Evolutionary conservation across 2,329 filamentous ascomycete species (phyloP).

Genomic region (Monilinia aucupariae): DNA sequence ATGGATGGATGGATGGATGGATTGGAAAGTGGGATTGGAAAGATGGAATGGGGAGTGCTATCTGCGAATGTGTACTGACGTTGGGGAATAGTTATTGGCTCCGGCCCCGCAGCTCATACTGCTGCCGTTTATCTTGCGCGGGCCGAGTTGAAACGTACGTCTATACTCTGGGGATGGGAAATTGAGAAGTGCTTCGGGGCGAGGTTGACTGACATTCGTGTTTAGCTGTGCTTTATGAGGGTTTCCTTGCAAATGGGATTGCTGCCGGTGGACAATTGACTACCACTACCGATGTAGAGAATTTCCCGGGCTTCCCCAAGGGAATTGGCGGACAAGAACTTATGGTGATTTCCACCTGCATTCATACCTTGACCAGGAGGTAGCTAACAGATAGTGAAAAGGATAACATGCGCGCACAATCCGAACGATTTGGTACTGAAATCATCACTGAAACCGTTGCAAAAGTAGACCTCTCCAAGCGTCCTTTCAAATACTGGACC

Average conservation of each 20-base stretch:
- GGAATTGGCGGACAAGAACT: slow-evolving; percentile 81
- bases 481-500: slow-evolving; percentile 90
- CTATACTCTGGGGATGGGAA: background rate
- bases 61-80: slow-evolving; percentile 17
- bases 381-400: slow-evolving; percentile 15
- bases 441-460: slow-evolving; percentile 91
- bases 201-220: background rate
- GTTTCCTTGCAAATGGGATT: slow-evolving; percentile 95
- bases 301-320: slow-evolving; percentile 91
- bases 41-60: background rate
- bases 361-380: background rate
- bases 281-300: slow-evolving; percentile 97
- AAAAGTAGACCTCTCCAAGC: slow-evolving; percentile 74
- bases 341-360: slow-evolving; percentile 49
- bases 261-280: slow-evolving; percentile 95
- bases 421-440: slow-evolving; percentile 83
- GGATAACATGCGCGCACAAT: slow-evolving; percentile 89
- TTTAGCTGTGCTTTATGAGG: slow-evolving; percentile 82
- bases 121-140: slow-evolving; percentile 93
- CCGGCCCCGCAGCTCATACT: slow-evolving; percentile 94
- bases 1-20: background rate
- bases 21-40: too few relatives aligned
- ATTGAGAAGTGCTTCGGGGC: slow-evolving; percentile 31
- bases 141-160: slow-evolving; percentile 74
- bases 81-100: slow-evolving; percentile 65